A percentile compares a stretch with the other conserved stretches of the same genome.
Evolutionary conservation across 2,329 filamentous ascomycete species (phyloP).

Genomic region (Coniosporium tulheliwenetii): DNA sequence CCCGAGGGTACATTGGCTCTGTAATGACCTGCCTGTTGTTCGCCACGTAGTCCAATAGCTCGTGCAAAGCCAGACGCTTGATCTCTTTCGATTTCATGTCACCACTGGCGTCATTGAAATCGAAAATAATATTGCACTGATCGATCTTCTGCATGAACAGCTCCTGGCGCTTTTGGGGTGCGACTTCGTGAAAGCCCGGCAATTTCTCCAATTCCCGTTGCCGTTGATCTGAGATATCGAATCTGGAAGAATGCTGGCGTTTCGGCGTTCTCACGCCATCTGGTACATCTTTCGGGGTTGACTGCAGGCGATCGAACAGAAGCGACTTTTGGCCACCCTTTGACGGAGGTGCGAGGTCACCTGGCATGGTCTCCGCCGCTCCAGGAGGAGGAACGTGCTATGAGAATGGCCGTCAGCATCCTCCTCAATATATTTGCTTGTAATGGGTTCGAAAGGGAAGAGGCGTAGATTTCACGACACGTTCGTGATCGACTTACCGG

Average conservation of each 20-base stretch:
- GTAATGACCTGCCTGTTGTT: slow-evolving; percentile 98
- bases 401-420: slow-evolving; percentile 1
- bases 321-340: slow-evolving; percentile 82
- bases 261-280: slow-evolving; percentile 92
- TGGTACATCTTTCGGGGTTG: slow-evolving; percentile 89
- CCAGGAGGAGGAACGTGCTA: slow-evolving; percentile 91
- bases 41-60: slow-evolving; percentile 92
- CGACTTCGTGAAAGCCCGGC: slow-evolving; percentile 93
- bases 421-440: no score
- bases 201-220: slow-evolving; percentile 89
- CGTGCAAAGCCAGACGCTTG: slow-evolving; percentile 88
- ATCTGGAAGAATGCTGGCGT: slow-evolving; percentile 91
- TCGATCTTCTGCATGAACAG: slow-evolving; percentile 99
- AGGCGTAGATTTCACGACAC: no score
- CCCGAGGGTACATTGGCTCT: slow-evolving; percentile 95
- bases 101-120: slow-evolving; percentile 94
- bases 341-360: slow-evolving; percentile 74
- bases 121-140: slow-evolving; percentile 99
- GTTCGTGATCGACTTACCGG: slow-evolving; percentile 43
- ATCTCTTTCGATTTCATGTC: slow-evolving; percentile 99
- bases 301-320: slow-evolving; percentile 76
- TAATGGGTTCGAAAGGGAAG: no score
- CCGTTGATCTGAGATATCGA: slow-evolving; percentile 87
- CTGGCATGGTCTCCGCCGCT: slow-evolving; percentile 92
- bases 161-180: slow-evolving; percentile 85